These are phyloP conservation scores for Gastroboletus turbinatus DNA, from an alignment of 1,284 basidiomycete species.

Conservation along the genomic window DNA sequence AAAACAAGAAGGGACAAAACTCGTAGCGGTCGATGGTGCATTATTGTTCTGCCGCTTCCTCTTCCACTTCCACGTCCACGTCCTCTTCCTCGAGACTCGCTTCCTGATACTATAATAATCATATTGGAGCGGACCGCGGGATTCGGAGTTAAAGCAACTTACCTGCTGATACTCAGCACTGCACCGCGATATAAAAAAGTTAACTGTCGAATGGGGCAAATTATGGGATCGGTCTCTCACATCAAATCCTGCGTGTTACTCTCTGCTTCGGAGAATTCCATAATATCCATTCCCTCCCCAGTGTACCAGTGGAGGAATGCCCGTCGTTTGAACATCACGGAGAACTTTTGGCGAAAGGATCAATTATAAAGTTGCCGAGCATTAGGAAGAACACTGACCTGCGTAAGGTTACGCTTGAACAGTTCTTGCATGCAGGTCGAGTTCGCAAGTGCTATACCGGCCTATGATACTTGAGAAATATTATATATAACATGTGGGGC, in stretches of 20 bases:
- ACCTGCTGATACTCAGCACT: constrained; percentile 35
- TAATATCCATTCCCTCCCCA: constrained; percentile 87
- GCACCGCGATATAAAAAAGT: constrained; percentile 1
- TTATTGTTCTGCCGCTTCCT: constrained; percentile 25
- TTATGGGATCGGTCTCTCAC: constrained; percentile 43
- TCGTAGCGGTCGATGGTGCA: background rate
- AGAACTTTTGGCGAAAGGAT: constrained; percentile 51
- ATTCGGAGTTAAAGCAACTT: background rate
- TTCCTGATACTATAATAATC: constrained; percentile 29
- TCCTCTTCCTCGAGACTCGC: constrained; percentile 20
- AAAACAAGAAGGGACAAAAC: background rate
- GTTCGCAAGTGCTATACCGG: constrained; percentile 81
- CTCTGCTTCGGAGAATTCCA: constrained; percentile 93
- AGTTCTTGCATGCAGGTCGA: constrained; percentile 89
- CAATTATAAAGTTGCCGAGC: constrained; percentile 12
- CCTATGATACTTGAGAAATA: constrained; percentile 36
- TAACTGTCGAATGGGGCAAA: background rate
- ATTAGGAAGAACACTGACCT: constrained; percentile 36
- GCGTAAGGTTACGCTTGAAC: constrained; percentile 79
- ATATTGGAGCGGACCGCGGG: background rate
- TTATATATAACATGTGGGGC: background rate
- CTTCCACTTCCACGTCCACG: constrained; percentile 15
- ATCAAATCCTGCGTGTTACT: constrained; percentile 81
- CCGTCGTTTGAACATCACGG: constrained; percentile 77
- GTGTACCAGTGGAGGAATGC: constrained; percentile 94